phyloP scores from a whole-genome alignment of 2,329 filamentous ascomycete genomes.

The Sarocladium oryzae region DNA sequence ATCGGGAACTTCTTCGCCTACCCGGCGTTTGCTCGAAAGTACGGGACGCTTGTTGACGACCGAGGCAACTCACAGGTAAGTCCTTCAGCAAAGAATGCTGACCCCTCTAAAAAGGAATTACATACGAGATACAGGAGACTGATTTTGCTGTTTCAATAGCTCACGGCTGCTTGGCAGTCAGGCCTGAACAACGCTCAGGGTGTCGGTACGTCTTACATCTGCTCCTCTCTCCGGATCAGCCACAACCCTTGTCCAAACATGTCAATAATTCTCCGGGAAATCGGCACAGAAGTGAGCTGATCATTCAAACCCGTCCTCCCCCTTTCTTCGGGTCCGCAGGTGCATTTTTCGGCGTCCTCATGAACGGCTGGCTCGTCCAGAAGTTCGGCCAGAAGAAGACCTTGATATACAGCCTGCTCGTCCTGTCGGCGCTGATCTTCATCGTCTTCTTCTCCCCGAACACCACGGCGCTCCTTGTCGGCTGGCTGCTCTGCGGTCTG shows the following conservation, averaged over 20 bases:
- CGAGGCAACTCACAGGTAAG: conserved; percentile 19
- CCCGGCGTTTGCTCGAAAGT: conserved; percentile 21
- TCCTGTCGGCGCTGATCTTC: conserved; percentile 32
- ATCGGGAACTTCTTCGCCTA: conserved; percentile 22
- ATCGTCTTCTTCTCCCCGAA: conserved; percentile 33
- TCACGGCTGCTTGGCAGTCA: conserved; percentile 40
- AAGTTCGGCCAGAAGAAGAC: conserved; percentile 32
- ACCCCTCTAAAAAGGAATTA: no score
- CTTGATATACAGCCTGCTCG: conserved; percentile 31
- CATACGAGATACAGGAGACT: no score
- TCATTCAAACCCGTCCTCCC: no score
- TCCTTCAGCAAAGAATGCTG: no score
- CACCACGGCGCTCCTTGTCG: conserved; percentile 26
- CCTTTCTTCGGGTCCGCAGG: no score
- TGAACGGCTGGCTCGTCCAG: conserved; percentile 38
- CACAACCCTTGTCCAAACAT: no score
- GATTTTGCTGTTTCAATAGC: no score
- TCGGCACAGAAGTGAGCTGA: no score
- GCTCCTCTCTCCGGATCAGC: no score
- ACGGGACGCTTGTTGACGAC: conserved; percentile 17
- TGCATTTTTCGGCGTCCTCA: conserved; percentile 36
- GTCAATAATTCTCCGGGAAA: no score
- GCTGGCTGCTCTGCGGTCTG: conserved; percentile 34
- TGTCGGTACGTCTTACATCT: conserved; percentile 17
- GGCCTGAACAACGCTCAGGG: conserved; percentile 33